Percentiles rank a stretch among this genome's conserved stretches.
These are phyloP conservation scores for Sphagnum tenellum DNA, from an alignment of 225 moss, liverwort and hornwort species.

Conservation along the genomic window DNA sequence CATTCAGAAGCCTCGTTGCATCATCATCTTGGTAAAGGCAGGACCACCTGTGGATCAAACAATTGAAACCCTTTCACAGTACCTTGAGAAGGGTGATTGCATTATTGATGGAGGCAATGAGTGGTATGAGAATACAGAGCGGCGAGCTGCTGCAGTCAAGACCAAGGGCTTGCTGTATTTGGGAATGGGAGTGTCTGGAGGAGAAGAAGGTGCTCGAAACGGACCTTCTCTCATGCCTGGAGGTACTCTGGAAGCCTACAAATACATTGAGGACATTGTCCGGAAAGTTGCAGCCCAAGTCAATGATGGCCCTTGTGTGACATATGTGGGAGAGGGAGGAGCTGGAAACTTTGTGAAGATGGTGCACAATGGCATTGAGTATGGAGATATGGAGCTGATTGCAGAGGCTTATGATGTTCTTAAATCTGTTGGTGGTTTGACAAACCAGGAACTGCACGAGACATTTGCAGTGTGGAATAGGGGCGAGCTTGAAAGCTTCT, in stretches of 20 bases:
- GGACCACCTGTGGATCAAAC: conserved; percentile 77
- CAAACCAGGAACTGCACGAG: conserved; percentile 60
- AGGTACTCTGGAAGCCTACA: conserved; percentile 62
- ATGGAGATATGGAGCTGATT: conserved; percentile 92
- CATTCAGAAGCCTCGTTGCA: conserved; percentile 66
- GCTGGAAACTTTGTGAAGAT: conserved; percentile 89
- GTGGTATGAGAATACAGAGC: conserved; percentile 94
- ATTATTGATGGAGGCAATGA: conserved; percentile 90
- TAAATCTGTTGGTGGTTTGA: conserved; percentile 65
- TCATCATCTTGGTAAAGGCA: conserved; percentile 79
- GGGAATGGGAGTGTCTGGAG: conserved; percentile 88
- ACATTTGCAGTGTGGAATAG: conserved; percentile 72
- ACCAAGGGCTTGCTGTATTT: conserved; percentile 63
- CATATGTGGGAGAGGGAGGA: conserved; percentile 69
- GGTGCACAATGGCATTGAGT: conserved; percentile 94
- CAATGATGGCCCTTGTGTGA: conserved; percentile 72
- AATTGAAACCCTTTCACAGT: conserved; percentile 55
- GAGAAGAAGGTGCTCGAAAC: conserved; percentile 72
- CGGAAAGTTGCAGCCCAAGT: conserved; percentile 75
- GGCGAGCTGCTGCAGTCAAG: conserved; percentile 40
- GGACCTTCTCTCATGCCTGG: conserved; percentile 83
- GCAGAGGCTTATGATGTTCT: conserved; percentile 85
- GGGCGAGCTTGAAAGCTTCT: conserved; percentile 79
- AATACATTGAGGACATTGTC: conserved; percentile 65
- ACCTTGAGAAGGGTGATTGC: conserved; percentile 62